phyloP scores from a whole-genome alignment of 495 filamentous ascomycete genomes.

The Penicillium chermesinum region DNA sequence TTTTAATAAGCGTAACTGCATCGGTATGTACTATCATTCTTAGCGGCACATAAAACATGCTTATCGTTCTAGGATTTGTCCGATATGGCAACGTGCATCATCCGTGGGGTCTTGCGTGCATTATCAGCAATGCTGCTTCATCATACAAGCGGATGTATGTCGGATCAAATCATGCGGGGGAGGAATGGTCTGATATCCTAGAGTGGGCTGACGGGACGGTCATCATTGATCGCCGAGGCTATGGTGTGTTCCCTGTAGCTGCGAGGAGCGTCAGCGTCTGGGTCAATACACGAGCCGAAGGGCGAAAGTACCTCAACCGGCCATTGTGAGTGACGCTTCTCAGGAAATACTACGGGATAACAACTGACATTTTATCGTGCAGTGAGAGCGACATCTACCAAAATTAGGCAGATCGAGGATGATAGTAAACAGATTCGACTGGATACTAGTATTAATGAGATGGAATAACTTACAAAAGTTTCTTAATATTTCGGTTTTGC shows the following conservation, averaged over 20 bases:
- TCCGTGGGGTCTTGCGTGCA: slow-evolving; percentile 50
- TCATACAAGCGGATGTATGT: slow-evolving; percentile 57
- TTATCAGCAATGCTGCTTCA: slow-evolving; percentile 49
- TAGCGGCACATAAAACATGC: background rate
- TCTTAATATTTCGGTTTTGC: too few species aligned
- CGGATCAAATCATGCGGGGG: slow-evolving; percentile 52
- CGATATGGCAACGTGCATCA: slow-evolving; percentile 53
- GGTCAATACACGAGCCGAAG: slow-evolving; percentile 42
- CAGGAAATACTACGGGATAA: background rate
- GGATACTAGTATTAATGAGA: too few species aligned
- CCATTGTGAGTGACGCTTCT: slow-evolving; percentile 14
- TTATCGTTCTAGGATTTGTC: slow-evolving; percentile 43
- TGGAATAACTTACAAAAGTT: too few species aligned
- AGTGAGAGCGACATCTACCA: slow-evolving; percentile 4
- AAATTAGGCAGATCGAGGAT: background rate
- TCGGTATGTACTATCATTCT: slow-evolving; percentile 39
- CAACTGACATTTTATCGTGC: background rate
- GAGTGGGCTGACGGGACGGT: slow-evolving; percentile 45
- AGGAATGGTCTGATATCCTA: slow-evolving; percentile 61
- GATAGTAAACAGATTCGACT: background rate
- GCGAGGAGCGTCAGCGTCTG: slow-evolving; percentile 55
- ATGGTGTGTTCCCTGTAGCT: slow-evolving; percentile 50
- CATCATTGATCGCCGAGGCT: slow-evolving; percentile 50
- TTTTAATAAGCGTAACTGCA: slow-evolving; percentile 58
- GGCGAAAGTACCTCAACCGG: slow-evolving; percentile 8